Evolutionary conservation across 257 asterid species (phyloP), one percentile per base, ranked within the genome.

Genomic region (Solanum ahanhuiri): DNA sequence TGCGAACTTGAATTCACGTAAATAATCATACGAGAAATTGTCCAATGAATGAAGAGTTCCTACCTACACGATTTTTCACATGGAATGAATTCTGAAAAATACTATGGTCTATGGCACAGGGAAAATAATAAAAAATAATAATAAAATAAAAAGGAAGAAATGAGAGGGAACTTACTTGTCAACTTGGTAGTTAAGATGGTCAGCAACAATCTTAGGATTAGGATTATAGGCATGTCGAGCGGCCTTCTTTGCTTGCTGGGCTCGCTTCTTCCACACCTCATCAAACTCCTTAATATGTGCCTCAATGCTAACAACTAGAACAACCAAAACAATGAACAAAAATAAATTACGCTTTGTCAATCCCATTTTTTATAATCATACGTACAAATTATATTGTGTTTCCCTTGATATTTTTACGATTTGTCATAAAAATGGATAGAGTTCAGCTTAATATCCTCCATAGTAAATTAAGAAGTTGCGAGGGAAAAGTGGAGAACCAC

Each of bases 151-250:
- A 39, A 76, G 34, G 4, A 39, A n/a, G 20, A 12, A 75, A 76
- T 76, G 60, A 41, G n/a, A 76, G 83, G 12, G n/a, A 48, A 87
- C 86, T 48, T 60, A 93, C 93, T 58, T 71, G 63, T 91, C 89
- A 87, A 93, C 94, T 3, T 90, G 86, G 2, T 84, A 3, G 87
- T 91, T 93, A 30, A 93, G 81, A 70, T 87, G 73, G 58, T 90
- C 20, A 2, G 85, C 9, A 48, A 93, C 91, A 2, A 28, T 6
- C 3, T 64, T 41, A 31, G 95, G 91, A 85, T 93, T 86, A 2
- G 92, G 93, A 31, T 90, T 86, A 87, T 90, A 91, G 73, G 95
- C 92, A 6, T 79, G 85, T 17, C 66, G 92, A 77, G 94, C 86
- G 45, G 90, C 92, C 66, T 70, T 60, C 86, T 89, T 87, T 0